These are phyloP conservation scores for Lodderomyces orthopsilosis DNA, from an alignment of 1,139 yeast genomes.

Conservation along the genomic window DNA sequence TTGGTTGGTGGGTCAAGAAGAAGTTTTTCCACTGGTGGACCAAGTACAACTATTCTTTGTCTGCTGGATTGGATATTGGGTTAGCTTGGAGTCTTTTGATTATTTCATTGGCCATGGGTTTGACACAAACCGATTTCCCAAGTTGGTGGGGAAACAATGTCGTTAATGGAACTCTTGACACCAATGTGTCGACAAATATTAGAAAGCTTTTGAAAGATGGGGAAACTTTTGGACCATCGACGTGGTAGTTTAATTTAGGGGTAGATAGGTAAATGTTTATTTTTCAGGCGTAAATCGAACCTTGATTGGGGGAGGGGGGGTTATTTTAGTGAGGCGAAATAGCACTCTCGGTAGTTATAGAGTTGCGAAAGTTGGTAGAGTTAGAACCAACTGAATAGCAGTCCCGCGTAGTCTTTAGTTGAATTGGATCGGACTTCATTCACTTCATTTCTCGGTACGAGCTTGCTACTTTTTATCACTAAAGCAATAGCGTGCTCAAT, in stretches of 20 bases:
- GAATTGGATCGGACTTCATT: no score
- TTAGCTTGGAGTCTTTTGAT: constrained; percentile 41
- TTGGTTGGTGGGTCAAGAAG: constrained; percentile 32
- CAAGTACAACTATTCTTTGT: constrained; percentile 40
- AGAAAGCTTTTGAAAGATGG: constrained; percentile 16
- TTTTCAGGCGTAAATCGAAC: no score
- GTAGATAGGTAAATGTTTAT: no score
- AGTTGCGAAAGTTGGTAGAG: no score
- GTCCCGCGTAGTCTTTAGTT: no score
- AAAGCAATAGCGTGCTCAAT: no score
- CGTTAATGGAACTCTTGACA: constrained; percentile 11
- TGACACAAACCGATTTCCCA: constrained; percentile 24
- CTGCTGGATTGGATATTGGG: constrained; percentile 45
- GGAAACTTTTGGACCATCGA: constrained; percentile 20
- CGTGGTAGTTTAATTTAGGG: constrained; percentile 14
- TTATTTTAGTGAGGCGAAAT: no score
- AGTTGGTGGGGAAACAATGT: constrained; percentile 39
- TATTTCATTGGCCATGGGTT: constrained; percentile 37
- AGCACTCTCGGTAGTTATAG: no score
- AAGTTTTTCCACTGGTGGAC: constrained; percentile 47
- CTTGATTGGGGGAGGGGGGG: no score
- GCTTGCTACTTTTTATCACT: no score
- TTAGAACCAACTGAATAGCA: no score
- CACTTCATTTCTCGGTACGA: no score
- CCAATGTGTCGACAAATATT: constrained; percentile 14